Evolutionary conservation across 139 green algal species (phyloP).

Genomic region (Coelastrella sp.): DNA sequence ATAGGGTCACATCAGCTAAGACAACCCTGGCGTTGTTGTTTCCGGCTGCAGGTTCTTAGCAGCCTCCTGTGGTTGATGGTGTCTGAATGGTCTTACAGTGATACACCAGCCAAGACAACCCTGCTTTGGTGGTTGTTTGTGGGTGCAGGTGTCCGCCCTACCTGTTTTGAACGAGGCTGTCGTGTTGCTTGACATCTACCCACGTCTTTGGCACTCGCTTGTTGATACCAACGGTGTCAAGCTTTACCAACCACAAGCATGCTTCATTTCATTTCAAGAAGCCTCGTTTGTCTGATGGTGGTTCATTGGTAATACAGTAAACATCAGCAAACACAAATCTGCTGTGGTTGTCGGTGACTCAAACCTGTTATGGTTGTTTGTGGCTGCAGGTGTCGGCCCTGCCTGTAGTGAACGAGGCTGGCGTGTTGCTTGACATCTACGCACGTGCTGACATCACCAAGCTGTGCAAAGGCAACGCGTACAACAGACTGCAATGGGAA

Average conservation of each 20-base stretch:
- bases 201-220: slow-evolving; percentile 51
- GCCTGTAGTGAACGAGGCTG: slow-evolving; percentile 80
- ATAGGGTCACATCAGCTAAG: no score
- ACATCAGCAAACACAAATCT: no score
- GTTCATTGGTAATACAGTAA: no score
- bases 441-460: slow-evolving; percentile 90
- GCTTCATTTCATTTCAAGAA: slow-evolving; percentile 58
- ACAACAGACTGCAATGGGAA: slow-evolving; percentile 90
- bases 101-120: no score
- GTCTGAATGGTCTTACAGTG: no score
- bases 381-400: no score
- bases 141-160: slow-evolving; percentile 67
- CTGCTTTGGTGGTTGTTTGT: not conserved
- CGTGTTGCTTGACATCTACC: slow-evolving; percentile 89
- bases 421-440: slow-evolving; percentile 90
- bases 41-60: no score
- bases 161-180: slow-evolving; percentile 89
- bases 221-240: slow-evolving; percentile 84
- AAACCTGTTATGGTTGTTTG: no score
- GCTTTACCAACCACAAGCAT: slow-evolving; percentile 85
- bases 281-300: no score
- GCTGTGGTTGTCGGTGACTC: no score
- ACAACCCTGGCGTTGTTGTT: no score
- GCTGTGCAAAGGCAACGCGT: slow-evolving; percentile 86
- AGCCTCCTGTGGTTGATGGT: no score